Base-by-base conservation (phyloP, 2,329 filamentous ascomycete species). In the Magnaporthales sp. region DNA sequence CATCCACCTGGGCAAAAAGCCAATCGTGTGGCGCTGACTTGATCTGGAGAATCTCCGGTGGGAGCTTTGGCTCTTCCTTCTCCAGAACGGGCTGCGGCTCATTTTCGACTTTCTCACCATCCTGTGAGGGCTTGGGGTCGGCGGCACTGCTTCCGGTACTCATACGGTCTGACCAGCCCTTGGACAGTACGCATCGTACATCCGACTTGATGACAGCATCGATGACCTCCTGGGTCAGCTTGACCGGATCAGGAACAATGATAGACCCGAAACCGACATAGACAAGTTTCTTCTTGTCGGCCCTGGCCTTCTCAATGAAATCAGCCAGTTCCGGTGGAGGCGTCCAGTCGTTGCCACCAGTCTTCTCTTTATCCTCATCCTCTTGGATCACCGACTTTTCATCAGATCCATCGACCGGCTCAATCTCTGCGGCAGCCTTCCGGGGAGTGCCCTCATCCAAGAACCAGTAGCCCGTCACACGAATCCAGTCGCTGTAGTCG, bases 211-310 rank as follows among this genome's bases (percentile, higher is more conserved):
- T 78, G 0, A 99, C 93, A 0, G 93, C 93, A 68, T 97, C 92
- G 54, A 98, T 89, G 6, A 99, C 91, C n/a, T 94, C 93, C 72
- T 91, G 88, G 7, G 93, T 98, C 80, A 99, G 86, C 70, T 92
- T 92, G 67, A 86, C 88, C 3, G 94, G 92, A 74, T 99, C 92
- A 1, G 91, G 89, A 31, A 99, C 93, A 24, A 97, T 92, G 70
- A 99, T 97, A 4, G 93, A 97, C 2, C 95, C 95, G 73, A 99
- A 99, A 0, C 95, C 95, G 63, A 99, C 93, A 70, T 99, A 99
- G 0, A 98, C 94, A 13, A 99, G 80, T 80, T 95, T 97, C 80
- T 97, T 97, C 19, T 84, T 83, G 73, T 99, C 94, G 5, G 80
- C 80, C 3, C 91, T 86, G 3, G 95, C 94, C 72, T 89, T 87